Percentiles rank a stretch among this genome's conserved stretches.
Conservation (phyloP, 441 rosid species). For the Populus hybrid region DNA sequence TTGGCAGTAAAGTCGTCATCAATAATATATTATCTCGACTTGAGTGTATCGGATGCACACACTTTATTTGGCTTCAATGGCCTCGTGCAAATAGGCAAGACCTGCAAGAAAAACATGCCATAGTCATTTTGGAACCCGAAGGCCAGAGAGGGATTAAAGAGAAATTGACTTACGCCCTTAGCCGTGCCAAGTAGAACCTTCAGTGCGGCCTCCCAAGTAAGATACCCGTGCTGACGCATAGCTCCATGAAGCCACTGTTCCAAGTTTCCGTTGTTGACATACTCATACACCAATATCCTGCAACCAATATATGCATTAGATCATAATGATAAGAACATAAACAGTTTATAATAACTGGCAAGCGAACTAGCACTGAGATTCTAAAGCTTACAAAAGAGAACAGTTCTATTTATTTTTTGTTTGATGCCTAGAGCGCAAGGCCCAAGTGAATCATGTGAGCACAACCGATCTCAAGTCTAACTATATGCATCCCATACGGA, state of each 20-base stretch:
- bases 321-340: background rate
- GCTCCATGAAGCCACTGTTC: slow-evolving; percentile 99
- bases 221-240: slow-evolving; percentile 80
- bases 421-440: background rate
- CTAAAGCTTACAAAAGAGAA: background rate
- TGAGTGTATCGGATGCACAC: no score
- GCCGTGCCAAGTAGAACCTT: slow-evolving; percentile 90
- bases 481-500: background rate
- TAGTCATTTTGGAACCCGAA: slow-evolving; percentile 20
- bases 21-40: no score
- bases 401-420: background rate
- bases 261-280: slow-evolving; percentile 88
- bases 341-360: background rate
- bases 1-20: no score
- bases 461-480: background rate
- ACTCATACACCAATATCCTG: slow-evolving; percentile 94
- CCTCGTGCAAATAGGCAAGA: no score
- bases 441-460: background rate
- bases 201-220: slow-evolving; percentile 96
- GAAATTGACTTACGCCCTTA: slow-evolving; percentile 73
- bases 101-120: background rate
- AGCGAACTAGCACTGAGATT: background rate
- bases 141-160: background rate
- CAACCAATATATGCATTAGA: slow-evolving; percentile 5
- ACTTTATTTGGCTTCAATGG: no score